Percentiles rank a stretch among this genome's conserved stretches.
Evolutionary conservation across 371 early-diverging fungal species (phyloP).

Genomic region (Nematocida sp.): DNA sequence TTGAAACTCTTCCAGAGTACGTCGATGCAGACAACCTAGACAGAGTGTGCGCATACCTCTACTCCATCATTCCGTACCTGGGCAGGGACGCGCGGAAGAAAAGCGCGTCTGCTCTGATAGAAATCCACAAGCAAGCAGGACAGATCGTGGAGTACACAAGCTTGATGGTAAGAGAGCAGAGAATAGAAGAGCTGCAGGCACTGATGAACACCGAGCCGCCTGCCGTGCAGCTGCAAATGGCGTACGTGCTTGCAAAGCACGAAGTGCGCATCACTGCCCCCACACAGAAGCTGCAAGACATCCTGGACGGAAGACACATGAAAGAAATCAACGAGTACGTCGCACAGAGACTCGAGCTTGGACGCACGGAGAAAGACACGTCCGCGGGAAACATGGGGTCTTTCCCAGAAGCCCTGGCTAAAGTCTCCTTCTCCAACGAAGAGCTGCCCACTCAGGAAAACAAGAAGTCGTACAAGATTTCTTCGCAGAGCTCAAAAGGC

Average conservation of each 20-base stretch:
- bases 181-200: conserved; percentile 5
- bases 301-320: conserved; percentile 9
- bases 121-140: conserved; percentile 49
- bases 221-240: conserved; percentile 15
- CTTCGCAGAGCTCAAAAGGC: conserved; percentile 44
- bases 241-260: conserved; percentile 30
- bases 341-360: conserved; percentile 17
- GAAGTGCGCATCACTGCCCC: neutral
- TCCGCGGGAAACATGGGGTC: conserved; percentile 14
- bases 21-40: conserved; percentile 61
- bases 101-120: conserved; percentile 28
- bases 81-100: conserved; percentile 21
- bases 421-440: conserved; percentile 31
- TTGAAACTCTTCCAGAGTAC: conserved; percentile 47
- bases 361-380: neutral
- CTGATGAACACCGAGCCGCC: neutral
- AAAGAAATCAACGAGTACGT: conserved; percentile 32
- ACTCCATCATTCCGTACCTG: neutral
- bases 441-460: conserved; percentile 24
- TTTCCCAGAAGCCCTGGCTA: conserved; percentile 44
- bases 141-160: conserved; percentile 17
- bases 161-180: conserved; percentile 7
- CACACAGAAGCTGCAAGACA: neutral
- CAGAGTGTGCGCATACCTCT: conserved; percentile 57
- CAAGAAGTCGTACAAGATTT: conserved; percentile 49